Conservation (phyloP, 805 yeast species). For the Cyberlindnera petersonii region DNA sequence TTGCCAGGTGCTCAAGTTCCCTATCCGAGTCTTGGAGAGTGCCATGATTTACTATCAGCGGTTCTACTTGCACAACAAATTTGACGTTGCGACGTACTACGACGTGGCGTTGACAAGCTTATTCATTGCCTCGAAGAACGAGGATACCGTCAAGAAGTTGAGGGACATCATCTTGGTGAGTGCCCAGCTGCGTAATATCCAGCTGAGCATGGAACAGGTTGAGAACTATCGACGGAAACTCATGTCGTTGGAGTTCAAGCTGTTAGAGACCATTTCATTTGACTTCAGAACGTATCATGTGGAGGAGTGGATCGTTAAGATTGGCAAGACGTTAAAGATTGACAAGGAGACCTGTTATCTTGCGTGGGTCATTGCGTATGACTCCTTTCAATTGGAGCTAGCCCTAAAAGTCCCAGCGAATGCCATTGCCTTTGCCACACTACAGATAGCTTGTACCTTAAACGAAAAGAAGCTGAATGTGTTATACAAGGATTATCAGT, state of each 20-base stretch:
- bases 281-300: constrained; percentile 70
- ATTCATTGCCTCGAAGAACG: constrained; percentile 70
- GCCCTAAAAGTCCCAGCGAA: constrained; percentile 71
- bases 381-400: constrained; percentile 65
- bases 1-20: constrained; percentile 55
- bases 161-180: constrained; percentile 52
- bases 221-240: constrained; percentile 57
- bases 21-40: constrained; percentile 64
- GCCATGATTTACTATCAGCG: constrained; percentile 73
- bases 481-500: constrained; percentile 11
- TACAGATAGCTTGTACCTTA: constrained; percentile 56
- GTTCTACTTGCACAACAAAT: constrained; percentile 60
- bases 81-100: constrained; percentile 49
- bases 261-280: constrained; percentile 73
- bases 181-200: constrained; percentile 30
- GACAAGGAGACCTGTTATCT: constrained; percentile 46
- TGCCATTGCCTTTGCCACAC: constrained; percentile 63
- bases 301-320: constrained; percentile 64
- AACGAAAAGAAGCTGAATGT: constrained; percentile 29
- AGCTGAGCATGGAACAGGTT: constrained; percentile 30
- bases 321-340: constrained; percentile 46
- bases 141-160: constrained; percentile 77
- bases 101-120: constrained; percentile 69
- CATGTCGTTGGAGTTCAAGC: constrained; percentile 60
- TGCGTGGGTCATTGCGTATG: constrained; percentile 77